phyloP scores from a whole-genome alignment of 2,329 filamentous ascomycete species.

The Huntiella decipiens region DNA sequence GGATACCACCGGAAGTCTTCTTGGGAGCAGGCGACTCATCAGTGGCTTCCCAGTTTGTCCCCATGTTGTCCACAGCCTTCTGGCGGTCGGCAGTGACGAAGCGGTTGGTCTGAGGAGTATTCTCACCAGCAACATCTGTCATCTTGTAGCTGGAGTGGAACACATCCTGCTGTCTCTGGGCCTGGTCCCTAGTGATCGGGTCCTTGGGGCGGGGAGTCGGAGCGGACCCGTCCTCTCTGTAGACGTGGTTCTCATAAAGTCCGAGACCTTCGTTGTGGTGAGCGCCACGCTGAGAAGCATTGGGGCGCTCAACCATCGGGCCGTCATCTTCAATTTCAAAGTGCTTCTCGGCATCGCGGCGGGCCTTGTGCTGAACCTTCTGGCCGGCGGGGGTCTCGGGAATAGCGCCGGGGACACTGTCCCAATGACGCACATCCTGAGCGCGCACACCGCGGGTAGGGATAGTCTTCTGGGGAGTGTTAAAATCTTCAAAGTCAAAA shows the following conservation, averaged over 20 bases:
- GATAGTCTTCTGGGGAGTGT: conserved; percentile 56
- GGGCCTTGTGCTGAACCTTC: conserved; percentile 42
- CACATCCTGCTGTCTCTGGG: conserved; percentile 34
- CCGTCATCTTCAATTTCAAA: conserved; percentile 64
- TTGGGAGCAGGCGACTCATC: conserved; percentile 29
- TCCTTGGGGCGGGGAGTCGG: conserved; percentile 19
- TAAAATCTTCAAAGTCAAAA: conserved; percentile 56
- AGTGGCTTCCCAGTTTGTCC: conserved; percentile 39
- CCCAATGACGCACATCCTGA: conserved; percentile 63
- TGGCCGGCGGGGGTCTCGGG: conserved; percentile 35
- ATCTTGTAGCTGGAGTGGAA: conserved; percentile 65
- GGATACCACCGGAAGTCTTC: conserved; percentile 13
- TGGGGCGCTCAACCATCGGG: conserved; percentile 23
- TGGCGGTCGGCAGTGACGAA: conserved; percentile 37
- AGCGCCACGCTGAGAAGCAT: conserved; percentile 43
- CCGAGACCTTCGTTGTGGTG: conserved; percentile 38
- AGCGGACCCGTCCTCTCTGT: conserved; percentile 34
- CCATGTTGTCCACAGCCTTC: conserved; percentile 57
- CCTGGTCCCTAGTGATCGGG: conserved; percentile 14
- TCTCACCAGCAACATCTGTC: conserved; percentile 43
- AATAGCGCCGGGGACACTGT: conserved; percentile 36
- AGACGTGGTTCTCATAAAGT: conserved; percentile 50
- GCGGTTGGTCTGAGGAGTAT: conserved; percentile 22
- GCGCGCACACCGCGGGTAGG: conserved; percentile 39
- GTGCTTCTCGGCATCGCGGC: conserved; percentile 63